Conservation (phyloP, 148 eudicot genomes). For the Fagopyrum tataricum region DNA sequence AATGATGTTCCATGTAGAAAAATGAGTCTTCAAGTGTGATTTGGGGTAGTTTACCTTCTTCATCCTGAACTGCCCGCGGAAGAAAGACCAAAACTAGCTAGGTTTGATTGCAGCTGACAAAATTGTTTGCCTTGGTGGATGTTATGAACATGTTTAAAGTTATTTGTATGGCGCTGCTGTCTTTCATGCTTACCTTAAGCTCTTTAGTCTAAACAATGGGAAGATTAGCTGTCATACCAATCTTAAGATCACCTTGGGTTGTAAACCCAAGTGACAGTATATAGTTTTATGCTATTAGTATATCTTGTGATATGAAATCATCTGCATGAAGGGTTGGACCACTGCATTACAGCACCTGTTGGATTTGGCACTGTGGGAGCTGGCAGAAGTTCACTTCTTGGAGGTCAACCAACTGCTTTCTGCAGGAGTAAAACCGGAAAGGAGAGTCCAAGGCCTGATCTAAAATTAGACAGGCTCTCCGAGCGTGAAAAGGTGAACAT, state of each 20-base stretch:
- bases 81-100: not conserved
- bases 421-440: conserved; percentile 59
- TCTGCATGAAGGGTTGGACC: conserved; percentile 49
- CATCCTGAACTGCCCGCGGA: not conserved
- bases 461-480: conserved; percentile 63
- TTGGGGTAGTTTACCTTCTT: not conserved
- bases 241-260: not conserved
- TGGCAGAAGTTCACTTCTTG: conserved; percentile 34
- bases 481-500: conserved; percentile 73
- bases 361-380: conserved; percentile 26
- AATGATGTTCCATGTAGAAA: not conserved
- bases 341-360: conserved; percentile 54
- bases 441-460: conserved; percentile 40
- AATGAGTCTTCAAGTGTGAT: not conserved
- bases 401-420: conserved; percentile 32
- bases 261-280: not conserved
- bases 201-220: not conserved
- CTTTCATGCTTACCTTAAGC: not conserved
- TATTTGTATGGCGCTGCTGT: not conserved
- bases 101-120: not conserved
- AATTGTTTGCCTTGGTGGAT: not conserved
- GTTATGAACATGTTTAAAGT: not conserved
- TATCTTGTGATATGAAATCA: conserved; percentile 15
- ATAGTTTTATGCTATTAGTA: not conserved
- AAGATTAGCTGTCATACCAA: not conserved